phyloP scores from a whole-genome alignment of 148 eudicot species.

The Suaeda aralocaspica region DNA sequence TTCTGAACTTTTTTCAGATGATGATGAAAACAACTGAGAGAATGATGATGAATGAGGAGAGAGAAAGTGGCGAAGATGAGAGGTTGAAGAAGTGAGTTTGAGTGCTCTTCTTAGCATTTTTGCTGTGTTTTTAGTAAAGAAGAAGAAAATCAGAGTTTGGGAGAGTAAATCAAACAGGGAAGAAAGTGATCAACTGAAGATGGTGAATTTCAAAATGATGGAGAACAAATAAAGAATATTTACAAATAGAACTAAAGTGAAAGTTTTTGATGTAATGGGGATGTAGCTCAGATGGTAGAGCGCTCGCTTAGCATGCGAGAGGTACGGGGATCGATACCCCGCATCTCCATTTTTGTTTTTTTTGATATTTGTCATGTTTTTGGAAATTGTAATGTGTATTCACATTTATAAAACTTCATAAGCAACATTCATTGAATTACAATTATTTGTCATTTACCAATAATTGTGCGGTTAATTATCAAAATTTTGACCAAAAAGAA shows the following conservation, averaged over 20 bases:
- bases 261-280: slow-evolving; percentile 37
- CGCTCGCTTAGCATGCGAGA: slow-evolving; percentile 99
- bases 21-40: slow-evolving; percentile 29
- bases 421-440: too few relatives aligned
- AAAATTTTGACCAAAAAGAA: too few relatives aligned
- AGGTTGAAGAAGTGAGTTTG: neutral
- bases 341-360: slow-evolving; percentile 51
- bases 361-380: neutral
- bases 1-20: slow-evolving; percentile 26
- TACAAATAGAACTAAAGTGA: too few relatives aligned
- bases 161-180: too few relatives aligned
- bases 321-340: slow-evolving; percentile 99
- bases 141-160: neutral
- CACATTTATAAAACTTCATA: too few relatives aligned
- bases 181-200: too few relatives aligned
- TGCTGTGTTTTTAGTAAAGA: neutral
- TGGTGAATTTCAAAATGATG: too few relatives aligned
- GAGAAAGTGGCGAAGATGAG: slow-evolving; percentile 17
- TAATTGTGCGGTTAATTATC: too few relatives aligned
- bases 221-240: too few relatives aligned
- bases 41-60: slow-evolving; percentile 1
- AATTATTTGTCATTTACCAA: too few relatives aligned
- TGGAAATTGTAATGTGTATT: too few relatives aligned
- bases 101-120: slow-evolving; percentile 53
- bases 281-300: slow-evolving; percentile 99